Evolutionary conservation across 345 rosid species (phyloP), one percentile per base, ranked within the genome.

Genomic region (Eucalyptus sp.): DNA sequence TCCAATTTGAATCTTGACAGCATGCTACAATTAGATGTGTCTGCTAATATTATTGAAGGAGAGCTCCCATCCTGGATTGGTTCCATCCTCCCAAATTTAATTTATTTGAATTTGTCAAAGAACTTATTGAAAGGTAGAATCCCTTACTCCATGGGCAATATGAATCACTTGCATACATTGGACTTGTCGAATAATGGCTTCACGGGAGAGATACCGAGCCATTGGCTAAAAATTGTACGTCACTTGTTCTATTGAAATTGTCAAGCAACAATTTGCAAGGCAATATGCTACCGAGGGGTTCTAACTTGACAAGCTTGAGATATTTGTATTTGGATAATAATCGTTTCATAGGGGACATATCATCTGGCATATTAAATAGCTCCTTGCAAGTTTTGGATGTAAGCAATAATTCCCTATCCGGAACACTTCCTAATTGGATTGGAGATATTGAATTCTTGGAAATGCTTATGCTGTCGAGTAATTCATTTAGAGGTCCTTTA

Each of bases 151-250:
- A 17, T 90, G 5, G 90, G 92, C 43, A 87, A 54, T 60, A 33
- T 89, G 86, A 89, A 60, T 25, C 8, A 11, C 6, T 7, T 89
- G 49, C 5, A 2, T 8, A 2, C 1, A 16, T 86, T 91, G 22
- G 93, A 91, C 50, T 84, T 91, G 48, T 91, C 94, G 18, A 54
- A 85, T 64, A 93, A 91, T 62, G 3, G 14, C 11, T 87, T 91
- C 29, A 89, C 89, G 0, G 92, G 91, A 58, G 86, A n/a, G 62
- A 22, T 91, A 7, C 92, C 91, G 64, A 83, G 22, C 50, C 37
- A 8, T 85, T 90, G 18, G 54, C 87, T 79, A 51, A 6, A 18
- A 76, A 79, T 22, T 86, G 87, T 46, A 43, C 64, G 5, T 16
- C 43, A 15, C 4, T 43, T 37, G 11, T n/a, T 11, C 5, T 22